Conservation (phyloP, 441 rosid genomes). For the Arabidopsis hybrid region DNA sequence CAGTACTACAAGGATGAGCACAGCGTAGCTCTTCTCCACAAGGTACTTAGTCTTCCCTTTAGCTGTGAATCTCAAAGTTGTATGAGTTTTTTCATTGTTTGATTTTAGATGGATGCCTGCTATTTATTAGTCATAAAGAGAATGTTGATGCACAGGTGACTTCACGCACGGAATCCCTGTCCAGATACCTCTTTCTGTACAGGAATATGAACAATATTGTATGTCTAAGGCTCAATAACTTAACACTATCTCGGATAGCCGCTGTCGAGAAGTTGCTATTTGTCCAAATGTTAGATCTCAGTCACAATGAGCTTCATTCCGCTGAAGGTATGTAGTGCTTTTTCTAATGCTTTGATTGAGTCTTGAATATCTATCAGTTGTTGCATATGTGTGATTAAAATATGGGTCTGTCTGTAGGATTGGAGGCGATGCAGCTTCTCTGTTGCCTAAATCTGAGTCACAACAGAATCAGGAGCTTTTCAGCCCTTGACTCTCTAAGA, state of each 20-base stretch:
- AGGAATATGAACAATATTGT: not conserved
- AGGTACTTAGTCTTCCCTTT: not conserved
- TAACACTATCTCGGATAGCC: not conserved
- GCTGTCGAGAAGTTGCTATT: not conserved
- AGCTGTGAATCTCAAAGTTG: not conserved
- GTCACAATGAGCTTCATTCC: slow-evolving; percentile 1
- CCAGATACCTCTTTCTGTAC: not conserved
- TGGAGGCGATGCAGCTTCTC: slow-evolving; percentile 1
- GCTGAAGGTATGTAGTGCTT: not conserved
- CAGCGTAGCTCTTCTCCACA: not conserved
- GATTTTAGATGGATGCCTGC: not conserved
- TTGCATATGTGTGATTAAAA: not conserved
- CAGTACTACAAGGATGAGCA: slow-evolving; percentile 5
- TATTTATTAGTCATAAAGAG: not conserved
- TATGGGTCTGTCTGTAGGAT: not conserved
- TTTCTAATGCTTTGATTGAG: not conserved
- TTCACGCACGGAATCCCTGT: not conserved
- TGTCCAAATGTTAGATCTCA: slow-evolving; percentile 1
- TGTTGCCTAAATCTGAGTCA: not conserved
- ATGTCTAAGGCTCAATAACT: not conserved
- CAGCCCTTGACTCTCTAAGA: not conserved
- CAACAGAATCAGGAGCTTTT: not conserved
- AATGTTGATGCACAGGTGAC: not conserved
- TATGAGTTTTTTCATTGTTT: not conserved
- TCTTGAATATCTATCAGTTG: not conserved